Conservation (phyloP, 768 basidiomycete genomes). For the Multifurca ochricompacta region DNA sequence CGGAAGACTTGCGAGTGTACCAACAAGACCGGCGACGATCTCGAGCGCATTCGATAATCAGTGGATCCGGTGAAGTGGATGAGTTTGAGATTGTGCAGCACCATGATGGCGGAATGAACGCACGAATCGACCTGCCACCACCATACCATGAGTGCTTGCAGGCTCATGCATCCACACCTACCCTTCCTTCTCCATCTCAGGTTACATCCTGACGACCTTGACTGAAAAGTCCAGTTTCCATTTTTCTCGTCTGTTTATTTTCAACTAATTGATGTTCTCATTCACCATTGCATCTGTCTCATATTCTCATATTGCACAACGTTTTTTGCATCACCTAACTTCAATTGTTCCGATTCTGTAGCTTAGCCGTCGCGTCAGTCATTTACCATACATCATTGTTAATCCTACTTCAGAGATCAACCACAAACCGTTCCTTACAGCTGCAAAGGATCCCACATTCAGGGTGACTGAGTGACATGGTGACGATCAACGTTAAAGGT, state of each 20-base stretch:
- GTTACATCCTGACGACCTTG: background rate
- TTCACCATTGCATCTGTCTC: background rate
- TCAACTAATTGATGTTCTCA: background rate
- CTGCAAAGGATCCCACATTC: too few relatives aligned
- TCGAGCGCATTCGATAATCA: background rate
- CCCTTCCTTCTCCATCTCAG: background rate
- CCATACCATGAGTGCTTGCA: constrained; percentile 16
- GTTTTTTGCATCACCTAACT: background rate
- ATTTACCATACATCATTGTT: background rate
- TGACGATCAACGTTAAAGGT: background rate
- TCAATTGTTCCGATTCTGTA: background rate
- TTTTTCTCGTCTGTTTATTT: background rate
- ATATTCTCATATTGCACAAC: background rate
- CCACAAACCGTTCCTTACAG: too few relatives aligned
- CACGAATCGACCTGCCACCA: constrained; percentile 14
- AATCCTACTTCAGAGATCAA: background rate
- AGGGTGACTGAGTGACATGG: too few relatives aligned
- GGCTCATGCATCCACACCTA: background rate
- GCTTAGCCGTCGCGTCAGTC: background rate
- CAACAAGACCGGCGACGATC: background rate
- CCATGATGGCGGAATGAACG: constrained; percentile 4
- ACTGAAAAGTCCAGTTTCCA: background rate
- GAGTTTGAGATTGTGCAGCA: constrained; percentile 5
- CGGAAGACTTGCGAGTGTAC: constrained; percentile 1
- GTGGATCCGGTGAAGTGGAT: background rate